Base-by-base conservation (phyloP, 139 green algal species). In the Monoraphidium neglectum region DNA sequence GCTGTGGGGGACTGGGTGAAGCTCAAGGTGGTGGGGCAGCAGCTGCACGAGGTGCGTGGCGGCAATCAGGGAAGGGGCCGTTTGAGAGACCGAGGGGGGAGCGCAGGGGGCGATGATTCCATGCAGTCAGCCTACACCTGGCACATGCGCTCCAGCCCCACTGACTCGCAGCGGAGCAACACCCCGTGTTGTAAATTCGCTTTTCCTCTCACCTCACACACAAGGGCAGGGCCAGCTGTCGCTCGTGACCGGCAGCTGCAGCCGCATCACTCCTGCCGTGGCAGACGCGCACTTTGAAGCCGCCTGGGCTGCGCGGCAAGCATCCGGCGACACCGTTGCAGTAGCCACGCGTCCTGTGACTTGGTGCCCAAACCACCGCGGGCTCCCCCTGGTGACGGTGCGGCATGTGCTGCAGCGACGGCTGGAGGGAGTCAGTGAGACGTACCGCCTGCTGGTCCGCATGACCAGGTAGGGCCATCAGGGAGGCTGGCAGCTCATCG, bases 341-440 rank as follows among this genome's bases (percentile, higher is more conserved):
- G 8, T 51, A 63, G 59, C 32, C 59, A 77, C 15, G 61, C 37
- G 59, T 40, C 72, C 2, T 13, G 23, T 3, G 23, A 51, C 16
- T 30, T 28, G 43, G 30, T 37, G 4, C 61, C 32, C 38, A 57
- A 47, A 59, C 40, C 66, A 35, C 23, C 43, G 21, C 2, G 38
- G 62, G 30, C 72, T 77, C 40, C 72, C 32, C 40, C 38, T 49
- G 5, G 1, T 35, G n/a, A 77, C 59, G 35, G n/a, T 77, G 28
- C 57, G 72, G 60, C 72, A 77, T 43, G 30, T 68, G 30, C 56
- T 64, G 56, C 60, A 37, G 72, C 15, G 68, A 59, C 59, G 72
- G 72, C 57, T 77, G 23, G 43, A 60, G 4, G 72, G 72, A 8
- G 8, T 8, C 43, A 51, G 43, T 12, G 43, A 12, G 8, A 51